phyloP scores from a whole-genome alignment of 2,329 filamentous ascomycete species.

The Penicillium corylophilum region DNA sequence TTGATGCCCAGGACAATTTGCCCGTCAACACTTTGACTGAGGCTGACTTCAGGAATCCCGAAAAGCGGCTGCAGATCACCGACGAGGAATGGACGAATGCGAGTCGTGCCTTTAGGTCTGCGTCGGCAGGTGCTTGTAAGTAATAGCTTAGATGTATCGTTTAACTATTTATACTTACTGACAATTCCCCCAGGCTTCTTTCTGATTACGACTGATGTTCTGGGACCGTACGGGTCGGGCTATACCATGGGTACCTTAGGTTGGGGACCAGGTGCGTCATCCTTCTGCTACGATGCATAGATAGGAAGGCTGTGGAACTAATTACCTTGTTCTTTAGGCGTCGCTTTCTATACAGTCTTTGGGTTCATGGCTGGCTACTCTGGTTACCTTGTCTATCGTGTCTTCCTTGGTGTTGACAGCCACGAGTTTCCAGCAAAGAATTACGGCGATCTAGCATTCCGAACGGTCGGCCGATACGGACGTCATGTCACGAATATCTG shows the following conservation, averaged over 20 bases:
- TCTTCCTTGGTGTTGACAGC: constrained; percentile 44
- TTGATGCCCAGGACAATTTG: constrained; percentile 5
- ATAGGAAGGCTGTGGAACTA: background rate
- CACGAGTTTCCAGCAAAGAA: constrained; percentile 41
- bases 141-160: background rate
- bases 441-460: constrained; percentile 44
- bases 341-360: constrained; percentile 28
- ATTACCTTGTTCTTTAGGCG: constrained; percentile 1
- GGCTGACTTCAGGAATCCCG: constrained; percentile 12
- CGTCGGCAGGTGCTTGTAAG: constrained; percentile 17
- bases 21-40: constrained; percentile 5
- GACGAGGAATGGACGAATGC: constrained; percentile 24
- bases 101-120: constrained; percentile 16
- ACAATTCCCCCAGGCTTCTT: constrained; percentile 20
- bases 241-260: constrained; percentile 22
- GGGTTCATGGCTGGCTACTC: constrained; percentile 30
- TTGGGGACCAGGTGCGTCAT: constrained; percentile 17
- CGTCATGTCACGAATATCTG: constrained; percentile 41
- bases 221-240: constrained; percentile 26
- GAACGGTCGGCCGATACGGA: constrained; percentile 38
- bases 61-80: constrained; percentile 12
- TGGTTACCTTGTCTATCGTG: constrained; percentile 42
- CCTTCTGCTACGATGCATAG: too few species aligned
- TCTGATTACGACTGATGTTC: constrained; percentile 45
- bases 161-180: background rate